Percentiles rank a stretch among this genome's conserved stretches.
Evolutionary conservation across 352 stramenopile species (phyloP).

Genomic region (Saprolegnia parasitica): DNA sequence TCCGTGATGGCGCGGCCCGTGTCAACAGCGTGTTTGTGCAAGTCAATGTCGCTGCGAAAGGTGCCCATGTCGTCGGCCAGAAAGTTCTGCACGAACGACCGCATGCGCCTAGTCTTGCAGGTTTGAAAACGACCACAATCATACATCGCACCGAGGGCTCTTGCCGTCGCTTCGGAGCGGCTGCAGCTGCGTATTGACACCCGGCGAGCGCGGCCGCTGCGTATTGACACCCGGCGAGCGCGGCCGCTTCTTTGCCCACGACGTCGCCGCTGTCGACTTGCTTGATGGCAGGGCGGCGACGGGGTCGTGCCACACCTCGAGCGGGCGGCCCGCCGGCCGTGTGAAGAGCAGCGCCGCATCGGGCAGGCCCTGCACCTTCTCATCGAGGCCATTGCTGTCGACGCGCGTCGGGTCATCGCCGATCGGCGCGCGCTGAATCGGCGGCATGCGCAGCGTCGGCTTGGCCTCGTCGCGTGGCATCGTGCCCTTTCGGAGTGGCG

Average conservation of each 20-base stretch:
- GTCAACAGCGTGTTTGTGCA: conserved; percentile 83
- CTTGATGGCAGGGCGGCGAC: neutral
- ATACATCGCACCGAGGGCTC: conserved; percentile 8
- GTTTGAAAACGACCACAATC: neutral
- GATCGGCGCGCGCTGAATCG: too few species aligned
- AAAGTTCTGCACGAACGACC: conserved; percentile 90
- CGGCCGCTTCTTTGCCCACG: conserved; percentile 23
- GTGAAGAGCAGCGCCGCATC: conserved; percentile 24
- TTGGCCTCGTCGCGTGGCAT: neutral
- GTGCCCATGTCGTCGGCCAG: conserved; percentile 63
- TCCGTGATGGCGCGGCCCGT: conserved; percentile 84
- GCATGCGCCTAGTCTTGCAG: conserved; percentile 50
- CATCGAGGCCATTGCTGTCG: neutral
- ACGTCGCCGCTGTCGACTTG: neutral
- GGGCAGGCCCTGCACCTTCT: neutral
- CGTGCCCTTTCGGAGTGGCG: neutral
- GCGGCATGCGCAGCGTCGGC: too few species aligned
- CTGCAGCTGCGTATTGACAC: conserved; percentile 3
- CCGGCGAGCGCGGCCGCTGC: conserved; percentile 22
- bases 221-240: conserved; percentile 11
- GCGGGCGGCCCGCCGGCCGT: conserved; percentile 10
- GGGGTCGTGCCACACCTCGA: conserved; percentile 17
- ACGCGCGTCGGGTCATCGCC: neutral
- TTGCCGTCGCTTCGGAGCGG: conserved; percentile 11
- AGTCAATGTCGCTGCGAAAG: conserved; percentile 75